A percentile compares a stretch with the other conserved stretches of the same genome.
Conservation (phyloP, 2,329 filamentous ascomycete genomes). For the Fusarium sp. region DNA sequence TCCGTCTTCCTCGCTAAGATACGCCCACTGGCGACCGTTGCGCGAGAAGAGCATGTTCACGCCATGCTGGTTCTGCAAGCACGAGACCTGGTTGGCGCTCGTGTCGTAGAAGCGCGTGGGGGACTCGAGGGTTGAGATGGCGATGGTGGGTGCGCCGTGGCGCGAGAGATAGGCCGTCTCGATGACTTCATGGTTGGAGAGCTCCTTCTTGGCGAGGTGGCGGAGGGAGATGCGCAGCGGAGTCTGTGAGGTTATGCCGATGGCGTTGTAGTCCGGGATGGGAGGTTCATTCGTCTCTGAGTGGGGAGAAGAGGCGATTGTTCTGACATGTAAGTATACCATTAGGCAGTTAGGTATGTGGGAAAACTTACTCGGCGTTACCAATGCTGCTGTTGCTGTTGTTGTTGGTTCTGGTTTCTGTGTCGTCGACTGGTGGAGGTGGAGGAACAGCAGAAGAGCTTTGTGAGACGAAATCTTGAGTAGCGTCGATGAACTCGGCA, state of each 20-base stretch:
- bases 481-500: conserved; percentile 41
- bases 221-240: conserved; percentile 45
- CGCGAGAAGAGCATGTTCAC: conserved; percentile 44
- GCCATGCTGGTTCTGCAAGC: conserved; percentile 44
- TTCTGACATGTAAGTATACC: conserved; percentile 4
- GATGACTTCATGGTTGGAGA: conserved; percentile 45
- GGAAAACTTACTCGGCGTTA: conserved; percentile 21
- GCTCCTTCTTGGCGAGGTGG: conserved; percentile 47
- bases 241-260: conserved; percentile 45
- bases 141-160: conserved; percentile 36
- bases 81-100: conserved; percentile 39
- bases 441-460: conserved; percentile 33
- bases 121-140: conserved; percentile 44
- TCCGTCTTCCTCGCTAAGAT: conserved; percentile 45
- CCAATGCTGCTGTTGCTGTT: conserved; percentile 26
- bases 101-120: conserved; percentile 47
- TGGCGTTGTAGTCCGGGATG: conserved; percentile 47
- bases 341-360: fast-evolving
- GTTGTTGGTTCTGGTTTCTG: conserved; percentile 15
- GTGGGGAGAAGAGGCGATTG: conserved; percentile 44
- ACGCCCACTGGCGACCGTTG: conserved; percentile 45
- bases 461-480: conserved; percentile 46
- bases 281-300: conserved; percentile 42
- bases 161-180: conserved; percentile 42
- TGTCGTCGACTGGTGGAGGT: conserved; percentile 17